Percentiles rank a stretch among this genome's conserved stretches.
Evolutionary conservation across 306 rosid genomes (phyloP).

Genomic region (Glycine latifolia): DNA sequence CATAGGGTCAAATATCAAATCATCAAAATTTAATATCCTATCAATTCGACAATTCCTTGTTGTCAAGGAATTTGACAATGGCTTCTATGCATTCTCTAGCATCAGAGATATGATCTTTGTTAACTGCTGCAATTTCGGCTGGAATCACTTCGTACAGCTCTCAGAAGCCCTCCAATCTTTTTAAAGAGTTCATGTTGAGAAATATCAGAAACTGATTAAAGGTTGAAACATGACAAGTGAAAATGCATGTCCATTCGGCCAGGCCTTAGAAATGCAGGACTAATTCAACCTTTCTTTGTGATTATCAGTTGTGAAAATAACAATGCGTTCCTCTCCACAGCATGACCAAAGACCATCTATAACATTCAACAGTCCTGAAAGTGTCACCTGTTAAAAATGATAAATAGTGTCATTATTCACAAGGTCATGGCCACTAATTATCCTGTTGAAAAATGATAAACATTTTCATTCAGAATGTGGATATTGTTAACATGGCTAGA

Average conservation of each 20-base stretch:
- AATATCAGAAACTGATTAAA: not conserved
- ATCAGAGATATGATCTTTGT: no score
- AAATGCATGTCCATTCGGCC: constrained; percentile 68
- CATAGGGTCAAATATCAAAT: no score
- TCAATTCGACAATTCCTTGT: no score
- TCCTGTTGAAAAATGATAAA: not conserved
- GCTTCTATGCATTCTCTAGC: no score
- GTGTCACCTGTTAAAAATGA: constrained; percentile 52
- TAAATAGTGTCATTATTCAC: not conserved
- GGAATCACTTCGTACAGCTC: not conserved
- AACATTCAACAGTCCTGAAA: constrained; percentile 59
- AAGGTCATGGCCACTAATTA: not conserved
- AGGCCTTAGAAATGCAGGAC: constrained; percentile 1
- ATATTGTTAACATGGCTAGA: not conserved
- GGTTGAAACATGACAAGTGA: constrained; percentile 51
- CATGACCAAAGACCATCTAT: constrained; percentile 62
- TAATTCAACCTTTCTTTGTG: constrained; percentile 53
- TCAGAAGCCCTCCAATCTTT: constrained; percentile 50
- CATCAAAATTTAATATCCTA: no score
- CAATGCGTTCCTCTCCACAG: constrained; percentile 54
- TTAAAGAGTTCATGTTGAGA: constrained; percentile 50
- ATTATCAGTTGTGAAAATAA: constrained; percentile 51
- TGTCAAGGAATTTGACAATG: no score
- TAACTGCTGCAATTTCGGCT: no score
- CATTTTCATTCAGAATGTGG: not conserved